phyloP scores from a whole-genome alignment of 129 eudicot species.

The Logfia minima region DNA sequence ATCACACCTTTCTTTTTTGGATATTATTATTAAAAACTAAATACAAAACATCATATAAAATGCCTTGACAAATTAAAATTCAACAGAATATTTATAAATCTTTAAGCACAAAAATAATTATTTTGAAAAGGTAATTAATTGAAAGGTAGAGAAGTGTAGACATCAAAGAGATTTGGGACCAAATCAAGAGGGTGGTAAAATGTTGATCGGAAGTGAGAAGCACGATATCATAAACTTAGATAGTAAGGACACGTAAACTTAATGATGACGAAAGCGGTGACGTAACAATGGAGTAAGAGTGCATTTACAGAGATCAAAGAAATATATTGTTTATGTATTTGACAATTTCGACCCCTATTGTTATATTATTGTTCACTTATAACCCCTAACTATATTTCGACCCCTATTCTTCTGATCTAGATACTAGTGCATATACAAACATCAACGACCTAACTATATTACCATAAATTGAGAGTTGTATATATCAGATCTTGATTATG shows the following conservation, averaged over 20 bases:
- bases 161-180: slow-evolving; percentile 30
- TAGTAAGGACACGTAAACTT: background rate
- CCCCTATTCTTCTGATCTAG: no score
- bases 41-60: no score
- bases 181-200: slow-evolving; percentile 14
- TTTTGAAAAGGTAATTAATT: background rate
- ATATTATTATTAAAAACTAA: no score
- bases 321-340: background rate
- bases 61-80: no score
- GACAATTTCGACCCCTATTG: background rate
- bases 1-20: no score
- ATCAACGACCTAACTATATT: background rate
- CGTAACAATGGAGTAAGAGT: background rate
- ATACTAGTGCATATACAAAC: background rate
- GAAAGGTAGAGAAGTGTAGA: background rate
- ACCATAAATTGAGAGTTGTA: background rate
- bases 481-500: background rate
- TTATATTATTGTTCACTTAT: no score
- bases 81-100: no score
- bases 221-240: background rate
- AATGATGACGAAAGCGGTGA: background rate
- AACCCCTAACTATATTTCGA: no score
- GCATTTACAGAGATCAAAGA: background rate
- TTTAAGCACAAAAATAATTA: no score
- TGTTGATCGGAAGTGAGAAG: background rate